These are phyloP conservation scores for Penicillium coprophilum DNA, from an alignment of 495 filamentous ascomycete genomes.

Conservation along the genomic window DNA sequence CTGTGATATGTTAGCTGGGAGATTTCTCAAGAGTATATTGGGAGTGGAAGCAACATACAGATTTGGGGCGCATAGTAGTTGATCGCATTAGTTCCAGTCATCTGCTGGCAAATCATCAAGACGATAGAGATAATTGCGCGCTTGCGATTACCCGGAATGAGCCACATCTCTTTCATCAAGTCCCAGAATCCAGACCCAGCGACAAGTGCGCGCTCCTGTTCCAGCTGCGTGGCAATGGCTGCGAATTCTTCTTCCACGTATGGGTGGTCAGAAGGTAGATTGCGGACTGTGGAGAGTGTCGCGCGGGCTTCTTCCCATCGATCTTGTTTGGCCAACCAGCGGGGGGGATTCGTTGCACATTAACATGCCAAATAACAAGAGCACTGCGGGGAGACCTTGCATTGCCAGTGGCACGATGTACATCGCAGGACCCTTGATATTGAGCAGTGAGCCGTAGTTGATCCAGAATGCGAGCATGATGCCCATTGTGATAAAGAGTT, in stretches of 20 bases:
- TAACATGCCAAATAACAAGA: slow-evolving; percentile 58
- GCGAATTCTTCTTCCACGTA: slow-evolving; percentile 66
- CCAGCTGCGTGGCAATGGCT: slow-evolving; percentile 64
- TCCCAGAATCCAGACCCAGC: slow-evolving; percentile 62
- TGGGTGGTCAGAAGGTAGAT: slow-evolving; percentile 53
- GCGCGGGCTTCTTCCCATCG: slow-evolving; percentile 64
- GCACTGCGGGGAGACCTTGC: slow-evolving; percentile 63
- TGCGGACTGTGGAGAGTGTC: slow-evolving; percentile 56
- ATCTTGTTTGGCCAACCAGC: slow-evolving; percentile 68
- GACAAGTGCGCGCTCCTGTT: slow-evolving; percentile 63
- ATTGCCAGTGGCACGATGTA: slow-evolving; percentile 69
- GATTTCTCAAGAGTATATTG: not conserved
- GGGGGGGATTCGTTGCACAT: slow-evolving; percentile 69
- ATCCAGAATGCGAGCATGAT: slow-evolving; percentile 69
- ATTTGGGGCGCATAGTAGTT: slow-evolving; percentile 76
- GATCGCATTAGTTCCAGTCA: slow-evolving; percentile 65
- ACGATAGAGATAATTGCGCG: slow-evolving; percentile 54
- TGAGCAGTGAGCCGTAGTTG: slow-evolving; percentile 59
- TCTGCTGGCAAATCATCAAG: slow-evolving; percentile 72
- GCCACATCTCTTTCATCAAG: slow-evolving; percentile 70
- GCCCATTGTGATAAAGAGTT: slow-evolving; percentile 63
- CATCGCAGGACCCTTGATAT: slow-evolving; percentile 50
- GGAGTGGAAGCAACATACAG: slow-evolving; percentile 45
- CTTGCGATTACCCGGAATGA: slow-evolving; percentile 63
- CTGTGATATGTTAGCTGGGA: slow-evolving; percentile 9